Evolutionary conservation across 148 eudicot species (phyloP).

Genomic region (Fagopyrum tataricum): DNA sequence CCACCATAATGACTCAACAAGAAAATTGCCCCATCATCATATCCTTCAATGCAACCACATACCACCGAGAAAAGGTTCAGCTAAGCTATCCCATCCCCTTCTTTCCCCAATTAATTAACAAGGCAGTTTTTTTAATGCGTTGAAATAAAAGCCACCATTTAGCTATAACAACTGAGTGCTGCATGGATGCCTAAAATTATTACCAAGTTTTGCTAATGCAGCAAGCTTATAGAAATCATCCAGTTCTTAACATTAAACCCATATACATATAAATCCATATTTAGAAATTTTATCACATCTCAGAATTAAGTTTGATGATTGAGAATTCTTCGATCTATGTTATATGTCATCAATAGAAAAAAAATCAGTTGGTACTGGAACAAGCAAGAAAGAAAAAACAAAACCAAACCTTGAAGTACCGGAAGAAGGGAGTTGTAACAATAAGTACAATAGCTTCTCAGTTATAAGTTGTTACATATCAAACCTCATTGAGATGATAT

Average conservation of each 20-base stretch:
- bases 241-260: not conserved
- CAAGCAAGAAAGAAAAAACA: not conserved
- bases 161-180: too few species aligned
- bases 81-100: not conserved
- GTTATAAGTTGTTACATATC: too few species aligned
- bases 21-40: not conserved
- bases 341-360: too few species aligned
- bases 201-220: not conserved
- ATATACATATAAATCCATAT: not conserved
- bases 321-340: not conserved
- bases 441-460: too few species aligned
- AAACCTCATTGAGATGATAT: too few species aligned
- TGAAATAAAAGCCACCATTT: not conserved
- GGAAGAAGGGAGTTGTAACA: slow-evolving; percentile 82
- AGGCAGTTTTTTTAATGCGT: not conserved
- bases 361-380: not conserved
- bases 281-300: not conserved
- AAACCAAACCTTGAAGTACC: slow-evolving; percentile 84
- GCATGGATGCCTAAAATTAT: not conserved
- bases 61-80: not conserved
- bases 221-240: not conserved
- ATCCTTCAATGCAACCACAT: too few species aligned
- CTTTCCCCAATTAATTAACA: not conserved
- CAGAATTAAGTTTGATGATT: not conserved
- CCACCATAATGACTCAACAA: too few species aligned